Percentiles rank a stretch among this genome's conserved stretches.
phyloP scores from a whole-genome alignment of 2,329 filamentous ascomycete species.

The Xylariaceae sp. region DNA sequence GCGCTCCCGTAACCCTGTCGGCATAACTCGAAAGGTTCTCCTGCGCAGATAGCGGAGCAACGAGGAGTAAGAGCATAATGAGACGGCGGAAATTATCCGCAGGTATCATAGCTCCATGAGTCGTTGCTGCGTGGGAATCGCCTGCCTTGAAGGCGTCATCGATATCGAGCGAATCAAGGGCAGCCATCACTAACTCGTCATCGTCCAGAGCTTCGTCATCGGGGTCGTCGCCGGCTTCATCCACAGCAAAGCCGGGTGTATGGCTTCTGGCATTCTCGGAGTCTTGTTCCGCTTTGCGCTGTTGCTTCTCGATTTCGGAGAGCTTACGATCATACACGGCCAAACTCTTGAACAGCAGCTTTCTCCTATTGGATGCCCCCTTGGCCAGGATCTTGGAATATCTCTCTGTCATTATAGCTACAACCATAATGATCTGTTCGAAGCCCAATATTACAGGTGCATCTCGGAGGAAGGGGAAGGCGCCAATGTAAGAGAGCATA shows the following conservation, averaged over 20 bases:
- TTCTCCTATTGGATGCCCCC: slow-evolving; percentile 53
- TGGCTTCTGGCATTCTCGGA: slow-evolving; percentile 11
- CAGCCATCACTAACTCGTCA: slow-evolving; percentile 63
- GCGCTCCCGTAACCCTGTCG: slow-evolving; percentile 48
- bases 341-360: slow-evolving; percentile 66
- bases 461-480: slow-evolving; percentile 69
- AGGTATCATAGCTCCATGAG: slow-evolving; percentile 65
- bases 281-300: slow-evolving; percentile 2
- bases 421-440: slow-evolving; percentile 66
- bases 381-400: slow-evolving; percentile 60
- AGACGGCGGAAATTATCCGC: slow-evolving; percentile 69
- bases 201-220: slow-evolving; percentile 43
- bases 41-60: slow-evolving; percentile 60
- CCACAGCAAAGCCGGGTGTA: slow-evolving; percentile 40
- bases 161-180: slow-evolving; percentile 64
- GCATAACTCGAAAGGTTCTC: slow-evolving; percentile 61
- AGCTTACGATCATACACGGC: slow-evolving; percentile 64
- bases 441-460: slow-evolving; percentile 67
- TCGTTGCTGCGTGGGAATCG: slow-evolving; percentile 38
- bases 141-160: slow-evolving; percentile 55
- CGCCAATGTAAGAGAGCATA: slow-evolving; percentile 66
- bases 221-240: slow-evolving; percentile 37
- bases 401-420: slow-evolving; percentile 68
- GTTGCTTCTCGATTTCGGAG: slow-evolving; percentile 27
- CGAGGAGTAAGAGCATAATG: slow-evolving; percentile 64